phyloP scores from a whole-genome alignment of 2,329 filamentous ascomycete species.

The Tolypocladium ophioglossoides region DNA sequence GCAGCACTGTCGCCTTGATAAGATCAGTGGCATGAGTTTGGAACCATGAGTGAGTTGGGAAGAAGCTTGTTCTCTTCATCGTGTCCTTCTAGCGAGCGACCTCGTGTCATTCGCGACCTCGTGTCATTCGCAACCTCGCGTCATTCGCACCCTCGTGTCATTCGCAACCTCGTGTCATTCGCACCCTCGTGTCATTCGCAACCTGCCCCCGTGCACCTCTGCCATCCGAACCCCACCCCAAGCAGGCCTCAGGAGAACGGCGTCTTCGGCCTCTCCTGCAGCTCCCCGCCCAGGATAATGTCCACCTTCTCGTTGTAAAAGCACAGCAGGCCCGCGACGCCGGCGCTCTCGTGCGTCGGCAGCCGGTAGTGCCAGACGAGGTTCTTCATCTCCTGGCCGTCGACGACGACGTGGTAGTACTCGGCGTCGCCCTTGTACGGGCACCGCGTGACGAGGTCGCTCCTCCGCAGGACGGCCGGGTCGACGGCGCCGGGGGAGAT shows the following conservation, averaged over 20 bases:
- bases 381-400: slow-evolving; percentile 33
- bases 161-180: too few relatives aligned
- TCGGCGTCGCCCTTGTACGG: slow-evolving; percentile 58
- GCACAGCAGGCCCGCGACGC: slow-evolving; percentile 45
- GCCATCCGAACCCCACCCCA: too few relatives aligned
- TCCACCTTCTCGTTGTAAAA: slow-evolving; percentile 63
- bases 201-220: too few relatives aligned
- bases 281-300: slow-evolving; percentile 42
- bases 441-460: slow-evolving; percentile 43
- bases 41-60: neutral
- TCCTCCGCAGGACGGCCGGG: slow-evolving; percentile 32
- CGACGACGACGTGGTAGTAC: slow-evolving; percentile 46
- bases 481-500: slow-evolving; percentile 41
- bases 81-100: neutral
- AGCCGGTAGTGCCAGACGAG: slow-evolving; percentile 52
- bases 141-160: too few relatives aligned
- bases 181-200: too few relatives aligned
- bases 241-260: neutral
- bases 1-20: neutral
- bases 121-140: too few relatives aligned
- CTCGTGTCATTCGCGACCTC: too few relatives aligned
- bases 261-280: slow-evolving; percentile 4
- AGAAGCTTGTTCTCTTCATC: neutral
- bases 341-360: slow-evolving; percentile 44
- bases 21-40: neutral